Evolutionary conservation across 768 basidiomycete genomes (phyloP).

Genomic region (Hysterangium stoloniferum): DNA sequence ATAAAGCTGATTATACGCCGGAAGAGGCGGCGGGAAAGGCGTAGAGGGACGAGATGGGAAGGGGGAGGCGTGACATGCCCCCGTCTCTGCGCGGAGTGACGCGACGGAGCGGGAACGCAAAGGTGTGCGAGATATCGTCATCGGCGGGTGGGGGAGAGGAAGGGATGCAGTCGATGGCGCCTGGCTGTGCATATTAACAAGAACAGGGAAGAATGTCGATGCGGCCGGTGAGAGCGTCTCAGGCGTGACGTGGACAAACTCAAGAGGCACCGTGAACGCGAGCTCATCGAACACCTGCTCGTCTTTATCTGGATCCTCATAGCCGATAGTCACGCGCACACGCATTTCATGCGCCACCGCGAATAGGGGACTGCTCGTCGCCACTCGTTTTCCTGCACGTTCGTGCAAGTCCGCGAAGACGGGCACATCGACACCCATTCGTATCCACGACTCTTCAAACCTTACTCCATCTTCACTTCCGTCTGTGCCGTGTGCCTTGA

Average conservation of each 20-base stretch:
- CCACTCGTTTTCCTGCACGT: constrained; percentile 18
- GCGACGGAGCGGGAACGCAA: constrained; percentile 13
- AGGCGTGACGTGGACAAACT: constrained; percentile 39
- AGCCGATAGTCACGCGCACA: constrained; percentile 49
- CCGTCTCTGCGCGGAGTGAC: constrained; percentile 3
- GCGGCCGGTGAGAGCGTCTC: constrained; percentile 13
- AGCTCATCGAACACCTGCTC: constrained; percentile 20
- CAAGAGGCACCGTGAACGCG: constrained; percentile 40
- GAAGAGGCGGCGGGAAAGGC: constrained; percentile 32
- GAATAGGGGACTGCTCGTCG: constrained; percentile 47
- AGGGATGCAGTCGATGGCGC: background rate
- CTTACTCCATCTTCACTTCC: constrained; percentile 4
- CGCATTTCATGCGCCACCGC: constrained; percentile 45
- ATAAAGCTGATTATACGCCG: constrained; percentile 75
- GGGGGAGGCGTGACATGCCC: constrained; percentile 2
- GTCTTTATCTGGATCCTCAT: constrained; percentile 31
- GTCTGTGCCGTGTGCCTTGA: constrained; percentile 28
- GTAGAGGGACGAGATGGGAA: constrained; percentile 11
- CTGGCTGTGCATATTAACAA: background rate
- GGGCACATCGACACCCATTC: constrained; percentile 48
- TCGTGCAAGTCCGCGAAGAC: constrained; percentile 26
- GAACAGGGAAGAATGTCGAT: constrained; percentile 1
- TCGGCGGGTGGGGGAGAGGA: constrained; percentile 4
- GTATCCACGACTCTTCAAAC: constrained; percentile 38
- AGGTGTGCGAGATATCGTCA: constrained; percentile 10